phyloP scores from a whole-genome alignment of 495 filamentous ascomycete genomes.

The Lophiotrema nucula region DNA sequence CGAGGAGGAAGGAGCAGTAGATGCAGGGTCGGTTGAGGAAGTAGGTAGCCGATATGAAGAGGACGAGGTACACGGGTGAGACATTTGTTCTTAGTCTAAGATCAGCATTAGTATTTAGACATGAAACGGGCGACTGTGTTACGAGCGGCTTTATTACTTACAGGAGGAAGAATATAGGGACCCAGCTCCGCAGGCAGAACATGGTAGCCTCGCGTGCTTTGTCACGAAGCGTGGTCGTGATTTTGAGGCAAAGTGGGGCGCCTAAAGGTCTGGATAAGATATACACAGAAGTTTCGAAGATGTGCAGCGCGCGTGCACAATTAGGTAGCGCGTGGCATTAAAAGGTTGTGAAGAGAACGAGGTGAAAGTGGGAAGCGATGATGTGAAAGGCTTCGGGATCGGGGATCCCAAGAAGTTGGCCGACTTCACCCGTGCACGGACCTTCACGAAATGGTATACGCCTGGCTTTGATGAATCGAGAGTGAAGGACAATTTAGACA shows the following conservation, averaged over 20 bases:
- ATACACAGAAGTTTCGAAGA: too few species aligned
- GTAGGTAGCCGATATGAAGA: constrained; percentile 45
- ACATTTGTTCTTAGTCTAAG: constrained; percentile 38
- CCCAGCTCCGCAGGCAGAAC: constrained; percentile 45
- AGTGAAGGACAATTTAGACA: too few species aligned
- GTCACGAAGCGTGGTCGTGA: background rate
- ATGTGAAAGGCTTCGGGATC: too few species aligned
- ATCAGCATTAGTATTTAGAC: constrained; percentile 6
- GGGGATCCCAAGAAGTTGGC: too few species aligned
- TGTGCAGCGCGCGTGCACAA: too few species aligned
- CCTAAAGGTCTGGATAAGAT: too few species aligned
- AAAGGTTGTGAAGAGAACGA: too few species aligned
- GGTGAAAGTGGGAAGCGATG: too few species aligned
- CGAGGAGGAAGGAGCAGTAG: constrained; percentile 46
- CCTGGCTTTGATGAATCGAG: too few species aligned
- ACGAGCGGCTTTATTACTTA: constrained; percentile 18
- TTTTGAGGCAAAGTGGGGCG: background rate
- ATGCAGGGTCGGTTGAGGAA: constrained; percentile 46
- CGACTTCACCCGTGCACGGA: too few species aligned
- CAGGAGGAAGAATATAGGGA: constrained; percentile 44
- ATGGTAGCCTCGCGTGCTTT: constrained; percentile 27
- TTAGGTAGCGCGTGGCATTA: too few species aligned
- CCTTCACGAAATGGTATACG: too few species aligned
- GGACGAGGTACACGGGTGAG: constrained; percentile 44
- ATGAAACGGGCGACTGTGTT: background rate